Percentiles rank a stretch among this genome's conserved stretches.
Evolutionary conservation across 169 alveolate genomes (phyloP).

Genomic region (Plasmodium gonderi): DNA sequence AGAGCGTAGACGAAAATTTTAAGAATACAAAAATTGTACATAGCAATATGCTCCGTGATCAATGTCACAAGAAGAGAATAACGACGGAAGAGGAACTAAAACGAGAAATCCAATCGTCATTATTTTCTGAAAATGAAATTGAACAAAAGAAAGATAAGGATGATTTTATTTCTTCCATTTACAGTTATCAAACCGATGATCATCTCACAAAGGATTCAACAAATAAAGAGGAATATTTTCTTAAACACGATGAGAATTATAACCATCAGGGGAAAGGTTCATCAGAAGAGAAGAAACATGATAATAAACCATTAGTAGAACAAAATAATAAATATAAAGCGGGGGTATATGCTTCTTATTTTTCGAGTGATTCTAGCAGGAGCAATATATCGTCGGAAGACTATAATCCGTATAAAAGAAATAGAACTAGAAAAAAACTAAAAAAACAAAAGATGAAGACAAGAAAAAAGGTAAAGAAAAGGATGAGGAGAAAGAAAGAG

Average conservation of each 20-base stretch:
- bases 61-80: neutral
- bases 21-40: neutral
- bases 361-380: neutral
- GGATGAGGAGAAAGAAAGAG: neutral
- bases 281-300: neutral
- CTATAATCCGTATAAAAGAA: neutral
- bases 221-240: neutral
- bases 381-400: conserved; percentile 29
- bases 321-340: neutral
- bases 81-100: neutral
- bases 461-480: neutral
- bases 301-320: neutral
- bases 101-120: neutral
- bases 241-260: neutral
- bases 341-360: neutral
- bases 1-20: neutral
- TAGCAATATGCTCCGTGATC: neutral
- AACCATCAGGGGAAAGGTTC: neutral
- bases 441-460: neutral
- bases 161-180: neutral
- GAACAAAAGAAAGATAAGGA: neutral
- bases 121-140: neutral
- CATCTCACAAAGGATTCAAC: neutral
- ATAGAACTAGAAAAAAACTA: neutral
- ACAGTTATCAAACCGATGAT: neutral